phyloP scores from a whole-genome alignment of 192 early-diverging fungal genomes.

The Umbelopsis ramanniana region DNA sequence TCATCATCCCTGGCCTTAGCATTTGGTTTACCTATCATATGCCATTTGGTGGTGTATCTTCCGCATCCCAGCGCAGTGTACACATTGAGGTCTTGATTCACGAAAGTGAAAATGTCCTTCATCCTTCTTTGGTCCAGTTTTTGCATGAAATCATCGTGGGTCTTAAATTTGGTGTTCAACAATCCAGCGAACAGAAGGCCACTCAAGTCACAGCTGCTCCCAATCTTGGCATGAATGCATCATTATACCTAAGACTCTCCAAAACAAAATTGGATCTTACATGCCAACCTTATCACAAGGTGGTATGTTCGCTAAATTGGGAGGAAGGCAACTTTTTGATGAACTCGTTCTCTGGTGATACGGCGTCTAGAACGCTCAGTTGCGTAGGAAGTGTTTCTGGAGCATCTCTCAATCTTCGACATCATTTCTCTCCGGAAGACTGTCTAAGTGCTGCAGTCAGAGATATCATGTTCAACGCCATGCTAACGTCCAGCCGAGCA shows the following conservation, averaged over 20 bases:
- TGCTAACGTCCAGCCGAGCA: constrained; percentile 55
- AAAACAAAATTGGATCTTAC: constrained; percentile 72
- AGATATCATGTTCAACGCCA: constrained; percentile 63
- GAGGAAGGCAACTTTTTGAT: constrained; percentile 72
- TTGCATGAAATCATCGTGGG: constrained; percentile 68
- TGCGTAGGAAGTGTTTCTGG: constrained; percentile 62
- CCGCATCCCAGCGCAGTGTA: constrained; percentile 42
- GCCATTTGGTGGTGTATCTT: constrained; percentile 44
- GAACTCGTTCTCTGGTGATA: constrained; percentile 46
- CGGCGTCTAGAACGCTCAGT: constrained; percentile 48
- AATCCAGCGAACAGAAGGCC: constrained; percentile 42
- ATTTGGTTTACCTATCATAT: constrained; percentile 52
- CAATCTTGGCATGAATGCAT: constrained; percentile 43
- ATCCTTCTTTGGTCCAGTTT: constrained; percentile 73
- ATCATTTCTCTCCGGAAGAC: constrained; percentile 78
- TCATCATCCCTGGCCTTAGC: constrained; percentile 57
- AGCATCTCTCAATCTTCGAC: constrained; percentile 65
- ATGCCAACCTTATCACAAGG: constrained; percentile 76
- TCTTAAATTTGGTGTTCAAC: constrained; percentile 61
- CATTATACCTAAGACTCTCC: constrained; percentile 62
- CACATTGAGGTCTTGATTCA: constrained; percentile 70
- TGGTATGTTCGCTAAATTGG: constrained; percentile 67
- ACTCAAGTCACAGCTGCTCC: constrained; percentile 23
- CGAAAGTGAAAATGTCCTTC: constrained; percentile 70
- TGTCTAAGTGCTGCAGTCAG: constrained; percentile 66